Evolutionary conservation across 345 rosid species (phyloP).

Genomic region (Gossypium herbaceum): DNA sequence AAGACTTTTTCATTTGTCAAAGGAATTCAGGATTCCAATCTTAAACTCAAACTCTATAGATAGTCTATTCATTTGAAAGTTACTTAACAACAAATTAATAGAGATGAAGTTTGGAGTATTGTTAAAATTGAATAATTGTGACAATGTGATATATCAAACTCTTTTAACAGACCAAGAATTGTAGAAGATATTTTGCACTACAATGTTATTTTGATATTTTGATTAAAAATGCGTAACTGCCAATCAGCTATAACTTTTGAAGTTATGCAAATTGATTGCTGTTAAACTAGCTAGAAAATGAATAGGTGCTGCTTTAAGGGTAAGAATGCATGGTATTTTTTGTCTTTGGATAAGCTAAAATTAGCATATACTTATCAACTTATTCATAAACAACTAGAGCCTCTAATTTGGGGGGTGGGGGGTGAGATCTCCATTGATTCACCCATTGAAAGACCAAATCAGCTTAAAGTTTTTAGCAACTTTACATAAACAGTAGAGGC

Average conservation of each 20-base stretch:
- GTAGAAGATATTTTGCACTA: neutral
- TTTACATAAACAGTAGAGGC: neutral
- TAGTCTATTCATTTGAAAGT: neutral
- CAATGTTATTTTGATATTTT: neutral
- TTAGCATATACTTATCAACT: neutral
- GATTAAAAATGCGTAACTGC: neutral
- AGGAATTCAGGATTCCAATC: neutral
- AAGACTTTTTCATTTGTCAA: neutral
- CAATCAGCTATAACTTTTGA: neutral
- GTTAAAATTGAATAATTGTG: neutral
- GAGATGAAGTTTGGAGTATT: neutral
- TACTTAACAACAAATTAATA: neutral
- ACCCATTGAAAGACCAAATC: neutral
- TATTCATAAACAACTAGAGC: neutral
- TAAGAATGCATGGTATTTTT: neutral
- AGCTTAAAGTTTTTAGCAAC: neutral
- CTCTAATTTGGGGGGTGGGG: neutral
- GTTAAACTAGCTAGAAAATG: neutral
- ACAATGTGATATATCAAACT: too few relatives aligned
- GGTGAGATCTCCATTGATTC: neutral
- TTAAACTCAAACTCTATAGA: neutral
- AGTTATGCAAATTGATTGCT: neutral
- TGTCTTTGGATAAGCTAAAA: neutral
- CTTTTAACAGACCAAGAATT: neutral
- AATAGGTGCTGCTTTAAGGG: neutral